Evolutionary conservation across 495 filamentous ascomycete genomes (phyloP).

Genomic region (Chaetomium fimeti): DNA sequence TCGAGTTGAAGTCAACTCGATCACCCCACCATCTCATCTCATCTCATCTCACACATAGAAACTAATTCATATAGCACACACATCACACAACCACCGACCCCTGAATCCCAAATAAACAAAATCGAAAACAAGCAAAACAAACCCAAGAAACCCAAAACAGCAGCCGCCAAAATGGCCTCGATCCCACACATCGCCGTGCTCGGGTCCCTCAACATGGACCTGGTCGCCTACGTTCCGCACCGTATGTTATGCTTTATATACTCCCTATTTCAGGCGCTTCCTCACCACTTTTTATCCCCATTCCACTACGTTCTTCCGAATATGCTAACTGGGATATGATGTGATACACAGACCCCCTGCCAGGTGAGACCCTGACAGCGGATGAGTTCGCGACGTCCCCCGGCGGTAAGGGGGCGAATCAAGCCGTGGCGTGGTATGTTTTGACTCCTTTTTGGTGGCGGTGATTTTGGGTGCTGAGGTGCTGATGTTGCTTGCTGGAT

Average conservation of each 20-base stretch:
- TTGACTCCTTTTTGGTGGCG: neutral
- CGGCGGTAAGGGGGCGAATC: constrained; percentile 95
- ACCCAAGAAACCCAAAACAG: neutral
- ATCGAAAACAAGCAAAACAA: neutral
- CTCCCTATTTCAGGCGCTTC: too few relatives aligned
- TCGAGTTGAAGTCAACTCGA: too few relatives aligned
- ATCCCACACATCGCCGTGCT: constrained; percentile 65
- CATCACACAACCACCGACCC: neutral
- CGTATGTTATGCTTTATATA: constrained; percentile 18
- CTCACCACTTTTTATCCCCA: too few relatives aligned
- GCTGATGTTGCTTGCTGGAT: neutral
- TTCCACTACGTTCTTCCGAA: neutral
- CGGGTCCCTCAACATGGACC: constrained; percentile 91
- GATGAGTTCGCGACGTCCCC: constrained; percentile 71
- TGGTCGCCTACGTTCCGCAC: constrained; percentile 81
- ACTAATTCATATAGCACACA: neutral
- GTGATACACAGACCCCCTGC: constrained; percentile 53
- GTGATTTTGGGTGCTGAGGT: neutral
- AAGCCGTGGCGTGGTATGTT: constrained; percentile 71
- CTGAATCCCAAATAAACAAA: neutral
- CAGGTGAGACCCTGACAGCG: constrained; percentile 88
- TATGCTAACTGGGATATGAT: neutral
- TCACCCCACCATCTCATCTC: neutral
- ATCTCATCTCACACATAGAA: neutral
- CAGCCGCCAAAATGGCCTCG: constrained; percentile 24